Evolutionary conservation across 257 asterid species (phyloP), one percentile per base, ranked within the genome.

Genomic region (Solanum lycopersicoides): DNA sequence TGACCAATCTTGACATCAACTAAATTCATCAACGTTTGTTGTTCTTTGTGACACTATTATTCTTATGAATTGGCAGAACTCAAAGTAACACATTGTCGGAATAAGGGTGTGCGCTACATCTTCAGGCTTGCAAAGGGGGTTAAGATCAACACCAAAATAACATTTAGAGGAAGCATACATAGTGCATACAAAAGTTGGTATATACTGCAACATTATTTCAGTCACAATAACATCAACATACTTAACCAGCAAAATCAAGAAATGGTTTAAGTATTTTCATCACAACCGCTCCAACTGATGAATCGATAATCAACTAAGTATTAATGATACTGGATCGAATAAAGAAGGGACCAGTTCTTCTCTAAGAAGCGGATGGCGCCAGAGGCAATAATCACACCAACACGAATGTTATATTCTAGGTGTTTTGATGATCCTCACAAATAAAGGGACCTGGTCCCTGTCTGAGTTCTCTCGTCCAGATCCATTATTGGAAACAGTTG

Each of bases 71-170:
- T 4, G 92, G 93, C 85, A 91, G 90, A 91, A 91, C 86, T 91
- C 93, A 42, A 86, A 91, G 30, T 91, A 91, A 72, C 89, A 90
- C 92, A 91, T 90, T 50, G 93, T 89, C 13, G 93, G 93, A 82
- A 91, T 90, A 86, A 91, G 91, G 12, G 92, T 91, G n/a, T 91
- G 90, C 1, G 90, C 86, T 7, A 88, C 92, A 9, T 90, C 93
- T 73, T 88, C 86, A 32, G 92, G 92, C 84, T 90, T 87, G 21
- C 89, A 89, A 42, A 91, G 90, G 15, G 93, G 93, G 80, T 90
- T 89, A 12, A 91, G 90, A 65, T 91, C 90, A 86, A 91, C 88
- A 25, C 93, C 93, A 75, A 87, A 91, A 37, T 85, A 72, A 3
- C 47, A 72, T 35, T 72, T 28, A 20, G 80, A 72, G 80, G 80